These are phyloP conservation scores for Sporisorium iseilematis-ciliati DNA, from an alignment of 1,284 basidiomycete genomes.

Conservation along the genomic window DNA sequence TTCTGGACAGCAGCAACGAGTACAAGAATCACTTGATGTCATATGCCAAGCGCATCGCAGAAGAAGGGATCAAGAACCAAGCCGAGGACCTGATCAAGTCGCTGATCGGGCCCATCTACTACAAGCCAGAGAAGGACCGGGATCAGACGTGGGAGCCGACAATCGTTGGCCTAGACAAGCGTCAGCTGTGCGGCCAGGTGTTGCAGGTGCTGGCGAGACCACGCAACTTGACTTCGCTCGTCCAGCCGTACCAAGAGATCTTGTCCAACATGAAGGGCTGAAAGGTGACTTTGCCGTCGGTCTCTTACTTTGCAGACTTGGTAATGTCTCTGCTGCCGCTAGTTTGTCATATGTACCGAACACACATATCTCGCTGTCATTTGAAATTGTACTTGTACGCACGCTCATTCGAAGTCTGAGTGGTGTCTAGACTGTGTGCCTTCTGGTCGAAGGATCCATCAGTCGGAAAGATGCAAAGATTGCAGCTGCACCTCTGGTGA, in stretches of 20 bases:
- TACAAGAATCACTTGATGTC: slow-evolving; percentile 56
- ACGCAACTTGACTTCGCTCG: slow-evolving; percentile 43
- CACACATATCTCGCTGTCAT: not conserved
- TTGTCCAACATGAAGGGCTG: slow-evolving; percentile 41
- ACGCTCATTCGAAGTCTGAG: not conserved
- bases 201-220: slow-evolving; percentile 51
- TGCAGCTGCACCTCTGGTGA: not conserved
- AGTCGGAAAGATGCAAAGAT: too few species aligned
- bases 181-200: slow-evolving; percentile 45
- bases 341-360: slow-evolving; percentile 5
- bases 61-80: slow-evolving; percentile 64
- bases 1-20: slow-evolving; percentile 64
- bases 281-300: not conserved
- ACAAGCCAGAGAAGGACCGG: slow-evolving; percentile 46
- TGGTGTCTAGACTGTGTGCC: not conserved
- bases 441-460: not conserved
- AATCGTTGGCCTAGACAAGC: slow-evolving; percentile 44
- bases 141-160: slow-evolving; percentile 44
- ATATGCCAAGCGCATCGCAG: slow-evolving; percentile 61
- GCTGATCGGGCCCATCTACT: slow-evolving; percentile 66
- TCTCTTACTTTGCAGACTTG: not conserved
- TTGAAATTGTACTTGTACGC: slow-evolving; percentile 7
- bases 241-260: slow-evolving; percentile 53
- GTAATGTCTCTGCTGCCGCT: not conserved
- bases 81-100: slow-evolving; percentile 65